These are phyloP conservation scores for Hymenoscyphus albidus DNA, from an alignment of 2,329 filamentous ascomycete species.

Conservation along the genomic window DNA sequence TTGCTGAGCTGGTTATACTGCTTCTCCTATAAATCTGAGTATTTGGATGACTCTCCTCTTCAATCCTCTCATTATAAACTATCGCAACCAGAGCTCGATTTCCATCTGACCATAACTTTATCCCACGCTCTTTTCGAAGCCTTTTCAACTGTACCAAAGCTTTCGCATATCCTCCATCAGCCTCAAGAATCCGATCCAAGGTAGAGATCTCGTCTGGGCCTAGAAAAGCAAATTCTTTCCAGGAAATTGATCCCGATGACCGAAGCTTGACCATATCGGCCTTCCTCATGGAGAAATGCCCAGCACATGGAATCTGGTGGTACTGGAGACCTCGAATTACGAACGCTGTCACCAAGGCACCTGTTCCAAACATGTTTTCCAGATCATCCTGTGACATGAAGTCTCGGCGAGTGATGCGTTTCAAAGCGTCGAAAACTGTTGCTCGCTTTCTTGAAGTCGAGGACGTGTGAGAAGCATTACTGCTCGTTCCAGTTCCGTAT, in stretches of 20 bases:
- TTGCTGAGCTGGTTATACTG: not conserved
- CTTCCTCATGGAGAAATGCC: slow-evolving; percentile 6
- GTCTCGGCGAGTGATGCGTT: slow-evolving; percentile 5
- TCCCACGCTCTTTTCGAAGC: slow-evolving; percentile 6
- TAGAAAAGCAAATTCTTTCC: slow-evolving; percentile 12
- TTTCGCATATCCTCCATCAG: slow-evolving; percentile 4
- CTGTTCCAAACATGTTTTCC: slow-evolving; percentile 3
- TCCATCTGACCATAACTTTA: slow-evolving; percentile 10
- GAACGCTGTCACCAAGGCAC: slow-evolving; percentile 4
- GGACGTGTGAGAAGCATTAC: not conserved
- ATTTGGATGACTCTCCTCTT: not conserved
- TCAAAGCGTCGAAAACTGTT: slow-evolving; percentile 2
- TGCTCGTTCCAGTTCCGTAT: not conserved
- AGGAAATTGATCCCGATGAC: slow-evolving; percentile 8
- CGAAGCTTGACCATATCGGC: slow-evolving; percentile 1
- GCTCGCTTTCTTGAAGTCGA: not conserved
- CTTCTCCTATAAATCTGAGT: not conserved
- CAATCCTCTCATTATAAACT: slow-evolving; percentile 1
- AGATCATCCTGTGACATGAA: slow-evolving; percentile 4
- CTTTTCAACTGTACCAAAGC: slow-evolving; percentile 10
- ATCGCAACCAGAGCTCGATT: slow-evolving; percentile 6
- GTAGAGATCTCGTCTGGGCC: slow-evolving; percentile 5
- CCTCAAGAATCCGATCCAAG: slow-evolving; percentile 2
- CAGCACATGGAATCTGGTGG: slow-evolving; percentile 7
- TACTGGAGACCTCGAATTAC: slow-evolving; percentile 7